phyloP scores from a whole-genome alignment of 331 rosid species.

The Rosa hybrid region DNA sequence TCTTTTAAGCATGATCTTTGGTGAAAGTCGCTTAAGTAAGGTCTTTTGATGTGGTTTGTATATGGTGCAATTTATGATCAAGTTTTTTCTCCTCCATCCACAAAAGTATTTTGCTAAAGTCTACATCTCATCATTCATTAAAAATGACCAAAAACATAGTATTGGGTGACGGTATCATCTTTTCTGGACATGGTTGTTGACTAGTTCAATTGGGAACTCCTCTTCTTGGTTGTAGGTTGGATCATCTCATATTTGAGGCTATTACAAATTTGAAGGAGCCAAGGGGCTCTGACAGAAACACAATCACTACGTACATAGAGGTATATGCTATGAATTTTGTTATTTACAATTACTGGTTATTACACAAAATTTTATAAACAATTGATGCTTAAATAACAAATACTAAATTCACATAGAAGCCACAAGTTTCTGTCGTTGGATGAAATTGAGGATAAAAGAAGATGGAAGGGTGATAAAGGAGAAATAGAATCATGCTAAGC shows the following conservation, averaged over 20 bases:
- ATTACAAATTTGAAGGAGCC: conserved; percentile 78
- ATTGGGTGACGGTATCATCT: neutral
- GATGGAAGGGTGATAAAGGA: neutral
- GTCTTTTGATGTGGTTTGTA: neutral
- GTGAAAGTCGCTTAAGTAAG: neutral
- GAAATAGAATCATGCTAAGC: neutral
- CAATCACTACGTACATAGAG: conserved; percentile 81
- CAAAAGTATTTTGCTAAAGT: neutral
- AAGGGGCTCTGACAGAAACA: conserved; percentile 82
- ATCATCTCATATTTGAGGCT: conserved; percentile 75
- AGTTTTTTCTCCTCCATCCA: neutral
- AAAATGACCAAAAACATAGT: conserved; percentile 11
- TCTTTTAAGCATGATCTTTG: neutral
- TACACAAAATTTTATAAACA: neutral
- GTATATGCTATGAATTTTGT: conserved; percentile 38
- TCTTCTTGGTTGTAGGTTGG: conserved; percentile 65
- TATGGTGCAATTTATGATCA: neutral
- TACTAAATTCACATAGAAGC: conserved; percentile 18
- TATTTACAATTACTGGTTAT: neutral
- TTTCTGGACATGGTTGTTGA: conserved; percentile 19
- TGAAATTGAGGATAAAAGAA: neutral
- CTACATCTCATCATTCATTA: neutral
- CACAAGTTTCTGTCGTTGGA: neutral
- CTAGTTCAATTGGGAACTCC: conserved; percentile 21
- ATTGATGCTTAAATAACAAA: conserved; percentile 6